These are phyloP conservation scores for Diaporthe caulivora DNA, from an alignment of 2,329 filamentous ascomycete species.

Conservation along the genomic window DNA sequence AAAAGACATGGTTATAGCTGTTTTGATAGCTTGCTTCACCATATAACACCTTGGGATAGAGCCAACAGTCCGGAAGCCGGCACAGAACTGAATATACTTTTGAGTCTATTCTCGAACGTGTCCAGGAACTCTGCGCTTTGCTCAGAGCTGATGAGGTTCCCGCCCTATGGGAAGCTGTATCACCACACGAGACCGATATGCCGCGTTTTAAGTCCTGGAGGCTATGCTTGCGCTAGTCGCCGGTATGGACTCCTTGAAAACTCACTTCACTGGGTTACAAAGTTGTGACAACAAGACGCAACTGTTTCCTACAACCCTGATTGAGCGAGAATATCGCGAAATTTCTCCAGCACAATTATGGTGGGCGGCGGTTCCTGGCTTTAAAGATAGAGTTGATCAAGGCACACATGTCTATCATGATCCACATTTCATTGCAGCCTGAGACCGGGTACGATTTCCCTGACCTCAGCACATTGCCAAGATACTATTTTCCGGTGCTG, in stretches of 20 bases:
- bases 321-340: background rate
- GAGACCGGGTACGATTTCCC: no score
- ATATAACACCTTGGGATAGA: background rate
- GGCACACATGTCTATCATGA: no score
- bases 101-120: background rate
- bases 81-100: background rate
- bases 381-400: no score
- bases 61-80: background rate
- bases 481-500: no score
- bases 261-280: background rate
- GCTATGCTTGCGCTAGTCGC: background rate
- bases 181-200: background rate
- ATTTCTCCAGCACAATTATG: background rate
- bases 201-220: background rate
- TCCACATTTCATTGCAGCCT: no score
- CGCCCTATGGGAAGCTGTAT: background rate
- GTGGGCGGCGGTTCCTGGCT: background rate
- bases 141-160: background rate
- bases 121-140: background rate
- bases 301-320: background rate
- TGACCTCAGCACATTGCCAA: no score
- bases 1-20: background rate
- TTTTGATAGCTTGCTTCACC: background rate
- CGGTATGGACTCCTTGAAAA: background rate
- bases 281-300: background rate